Percentiles rank a stretch among this genome's conserved stretches.
phyloP scores from a whole-genome alignment of 495 filamentous ascomycete genomes.

The Geoglossum glabrum region DNA sequence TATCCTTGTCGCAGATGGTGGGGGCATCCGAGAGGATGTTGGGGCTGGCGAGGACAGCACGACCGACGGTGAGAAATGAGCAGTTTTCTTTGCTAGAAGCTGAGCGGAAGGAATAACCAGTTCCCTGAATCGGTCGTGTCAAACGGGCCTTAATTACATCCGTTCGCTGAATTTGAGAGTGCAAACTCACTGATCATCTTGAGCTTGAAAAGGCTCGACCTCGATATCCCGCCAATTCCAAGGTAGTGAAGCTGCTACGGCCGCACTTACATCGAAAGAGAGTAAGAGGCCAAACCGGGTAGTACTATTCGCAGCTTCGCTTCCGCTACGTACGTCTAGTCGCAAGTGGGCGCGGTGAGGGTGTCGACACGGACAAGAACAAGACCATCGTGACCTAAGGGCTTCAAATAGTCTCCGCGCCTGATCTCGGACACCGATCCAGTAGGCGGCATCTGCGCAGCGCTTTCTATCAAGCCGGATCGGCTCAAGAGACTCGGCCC shows the following conservation, averaged over 20 bases:
- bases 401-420: constrained; percentile 10
- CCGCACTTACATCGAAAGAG: constrained; percentile 6
- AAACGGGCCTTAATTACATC: too few relatives aligned
- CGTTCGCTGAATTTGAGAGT: too few relatives aligned
- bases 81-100: too few relatives aligned
- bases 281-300: constrained; percentile 10
- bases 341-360: constrained; percentile 13
- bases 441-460: constrained; percentile 5
- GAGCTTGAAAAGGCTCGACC: not conserved
- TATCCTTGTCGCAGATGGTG: too few relatives aligned
- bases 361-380: constrained; percentile 9
- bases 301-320: not conserved
- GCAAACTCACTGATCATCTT: not conserved
- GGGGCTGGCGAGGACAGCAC: too few relatives aligned
- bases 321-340: constrained; percentile 11
- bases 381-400: constrained; percentile 8
- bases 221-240: not conserved
- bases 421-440: constrained; percentile 10
- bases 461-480: constrained; percentile 1
- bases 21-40: too few relatives aligned
- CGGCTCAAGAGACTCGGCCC: constrained; percentile 2
- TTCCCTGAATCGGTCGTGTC: too few relatives aligned
- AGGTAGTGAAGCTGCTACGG: constrained; percentile 5
- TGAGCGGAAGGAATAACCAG: too few relatives aligned
- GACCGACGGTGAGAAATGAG: too few relatives aligned